These are phyloP conservation scores for Peronospora destructor DNA, from an alignment of 352 stramenopile genomes.

Conservation along the genomic window DNA sequence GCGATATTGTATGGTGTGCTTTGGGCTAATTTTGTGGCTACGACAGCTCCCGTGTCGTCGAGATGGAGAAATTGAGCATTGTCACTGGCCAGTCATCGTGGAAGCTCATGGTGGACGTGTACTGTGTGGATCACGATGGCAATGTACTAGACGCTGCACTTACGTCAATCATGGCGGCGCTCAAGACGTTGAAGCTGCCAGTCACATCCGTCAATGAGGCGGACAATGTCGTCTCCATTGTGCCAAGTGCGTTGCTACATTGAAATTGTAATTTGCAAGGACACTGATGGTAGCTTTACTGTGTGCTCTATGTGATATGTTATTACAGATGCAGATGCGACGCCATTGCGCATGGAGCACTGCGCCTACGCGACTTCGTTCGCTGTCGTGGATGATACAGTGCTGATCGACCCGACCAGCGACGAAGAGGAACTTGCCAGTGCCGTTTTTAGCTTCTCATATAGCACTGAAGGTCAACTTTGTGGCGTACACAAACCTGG, in stretches of 20 bases:
- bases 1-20: constrained; percentile 3
- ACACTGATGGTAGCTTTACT: background rate
- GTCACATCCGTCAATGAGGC: constrained; percentile 53
- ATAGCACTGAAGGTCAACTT: constrained; percentile 56
- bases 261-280: background rate
- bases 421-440: constrained; percentile 61
- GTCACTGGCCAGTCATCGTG: constrained; percentile 68
- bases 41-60: constrained; percentile 58
- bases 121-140: constrained; percentile 75
- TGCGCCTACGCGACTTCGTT: constrained; percentile 62
- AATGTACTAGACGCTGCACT: constrained; percentile 73
- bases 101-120: constrained; percentile 78
- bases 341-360: constrained; percentile 49
- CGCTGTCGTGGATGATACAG: constrained; percentile 40
- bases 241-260: constrained; percentile 30
- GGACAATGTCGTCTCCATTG: constrained; percentile 66
- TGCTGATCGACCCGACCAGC: constrained; percentile 68
- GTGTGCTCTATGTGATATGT: constrained; percentile 2
- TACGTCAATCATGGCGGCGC: constrained; percentile 58
- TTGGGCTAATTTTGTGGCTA: background rate
- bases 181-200: constrained; percentile 57
- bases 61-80: constrained; percentile 74
- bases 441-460: constrained; percentile 55
- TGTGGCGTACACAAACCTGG: constrained; percentile 69
- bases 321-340: constrained; percentile 40